Evolutionary conservation across 352 stramenopile genomes (phyloP).

Genomic region (Phytophthora tentaculata): DNA sequence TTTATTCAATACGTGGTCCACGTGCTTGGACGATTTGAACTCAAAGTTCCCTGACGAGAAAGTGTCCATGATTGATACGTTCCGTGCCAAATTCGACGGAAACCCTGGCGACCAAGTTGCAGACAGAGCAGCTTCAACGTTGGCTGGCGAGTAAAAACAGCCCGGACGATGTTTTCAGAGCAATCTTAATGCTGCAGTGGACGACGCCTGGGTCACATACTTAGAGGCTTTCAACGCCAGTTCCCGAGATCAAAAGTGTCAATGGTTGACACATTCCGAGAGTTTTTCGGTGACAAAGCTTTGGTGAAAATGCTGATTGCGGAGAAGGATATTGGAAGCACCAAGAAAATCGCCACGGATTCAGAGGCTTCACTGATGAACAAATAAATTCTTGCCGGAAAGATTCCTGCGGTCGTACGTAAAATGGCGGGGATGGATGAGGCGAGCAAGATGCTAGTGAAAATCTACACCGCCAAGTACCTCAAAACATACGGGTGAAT

Average conservation of each 20-base stretch:
- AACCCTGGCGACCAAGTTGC: too few species aligned
- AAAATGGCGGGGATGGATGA: background rate
- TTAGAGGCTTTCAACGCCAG: too few species aligned
- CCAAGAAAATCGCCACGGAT: background rate
- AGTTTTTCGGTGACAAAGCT: slow-evolving; percentile 1
- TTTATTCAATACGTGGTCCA: too few species aligned
- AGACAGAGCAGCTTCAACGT: too few species aligned
- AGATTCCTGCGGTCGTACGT: background rate
- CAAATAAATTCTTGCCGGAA: slow-evolving; percentile 1
- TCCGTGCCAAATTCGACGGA: too few species aligned
- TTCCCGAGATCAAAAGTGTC: slow-evolving; percentile 1
- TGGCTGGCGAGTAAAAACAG: too few species aligned
- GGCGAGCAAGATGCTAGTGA: background rate
- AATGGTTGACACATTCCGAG: background rate
- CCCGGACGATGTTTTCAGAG: too few species aligned
- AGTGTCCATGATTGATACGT: too few species aligned
- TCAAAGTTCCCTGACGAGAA: too few species aligned
- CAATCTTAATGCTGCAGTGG: too few species aligned
- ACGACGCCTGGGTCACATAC: too few species aligned
- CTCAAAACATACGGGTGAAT: background rate
- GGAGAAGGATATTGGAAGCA: background rate
- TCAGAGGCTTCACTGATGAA: background rate
- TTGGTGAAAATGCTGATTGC: background rate
- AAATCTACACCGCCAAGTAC: background rate
- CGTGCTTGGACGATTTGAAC: too few species aligned